Conservation (phyloP, 164 flowering plant species). For the Vitis vinifera region ASM3070453v1 NC_081816.1:763001-763500, state of each 20-base stretch:
- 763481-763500: conserved; percentile 91
- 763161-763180: conserved; percentile 16
- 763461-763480: conserved; percentile 94
- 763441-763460: conserved; percentile 92
- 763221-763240: conserved; percentile 91
- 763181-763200: conserved; percentile 41
- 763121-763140: no score
- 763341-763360: conserved; percentile 91
- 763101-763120: no score
- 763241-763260: conserved; percentile 80
- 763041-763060: no score
- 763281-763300: conserved; percentile 93
- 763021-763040: no score
- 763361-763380: conserved; percentile 94
- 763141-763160: no score
- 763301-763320: conserved; percentile 91
- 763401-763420: conserved; percentile 81
- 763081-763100: no score
- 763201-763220: conserved; percentile 85
- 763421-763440: conserved; percentile 91
- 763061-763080: no score
- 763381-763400: conserved; percentile 96
- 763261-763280: conserved; percentile 93
- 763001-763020: no score
- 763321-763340: conserved; percentile 99